These are phyloP conservation scores for Sonneratia caseolaris DNA, from an alignment of 345 rosid genomes.

Conservation along the genomic window DNA sequence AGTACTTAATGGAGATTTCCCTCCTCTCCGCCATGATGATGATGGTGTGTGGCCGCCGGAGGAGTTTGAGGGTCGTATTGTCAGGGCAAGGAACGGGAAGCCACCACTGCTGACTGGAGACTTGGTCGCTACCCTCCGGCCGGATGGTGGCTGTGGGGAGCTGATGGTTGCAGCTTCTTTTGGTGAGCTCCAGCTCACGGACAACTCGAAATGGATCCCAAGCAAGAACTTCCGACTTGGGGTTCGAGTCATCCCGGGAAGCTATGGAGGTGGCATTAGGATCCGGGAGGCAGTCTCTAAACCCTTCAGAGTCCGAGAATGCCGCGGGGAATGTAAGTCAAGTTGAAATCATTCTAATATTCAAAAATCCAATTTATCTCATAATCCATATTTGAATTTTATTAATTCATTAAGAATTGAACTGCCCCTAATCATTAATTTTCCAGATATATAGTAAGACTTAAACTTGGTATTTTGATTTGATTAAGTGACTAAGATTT, in stretches of 20 bases:
- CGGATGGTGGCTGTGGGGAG: neutral
- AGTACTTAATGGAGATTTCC: constrained; percentile 73
- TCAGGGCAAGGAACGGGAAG: constrained; percentile 69
- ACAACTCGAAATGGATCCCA: constrained; percentile 84
- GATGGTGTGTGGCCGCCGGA: constrained; percentile 39
- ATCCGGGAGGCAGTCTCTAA: constrained; percentile 66
- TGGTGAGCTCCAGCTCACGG: constrained; percentile 62
- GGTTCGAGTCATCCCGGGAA: constrained; percentile 41
- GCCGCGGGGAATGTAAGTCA: constrained; percentile 90
- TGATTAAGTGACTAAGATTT: no score
- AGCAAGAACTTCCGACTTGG: constrained; percentile 71
- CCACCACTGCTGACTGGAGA: constrained; percentile 84
- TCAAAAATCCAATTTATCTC: no score
- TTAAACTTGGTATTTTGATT: no score
- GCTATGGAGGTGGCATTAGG: constrained; percentile 24
- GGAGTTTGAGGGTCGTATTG: constrained; percentile 46
- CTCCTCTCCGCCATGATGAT: constrained; percentile 16
- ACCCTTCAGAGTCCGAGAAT: constrained; percentile 71
- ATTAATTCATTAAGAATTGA: no score
- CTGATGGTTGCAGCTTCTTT: constrained; percentile 28
- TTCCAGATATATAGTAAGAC: no score
- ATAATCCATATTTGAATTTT: no score
- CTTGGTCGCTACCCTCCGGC: constrained; percentile 30
- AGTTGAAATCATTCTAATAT: no score
- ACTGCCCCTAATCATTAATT: no score